Base-by-base conservation (phyloP, 2,329 filamentous ascomycete genomes). In the Didymella pomorum region DNA sequence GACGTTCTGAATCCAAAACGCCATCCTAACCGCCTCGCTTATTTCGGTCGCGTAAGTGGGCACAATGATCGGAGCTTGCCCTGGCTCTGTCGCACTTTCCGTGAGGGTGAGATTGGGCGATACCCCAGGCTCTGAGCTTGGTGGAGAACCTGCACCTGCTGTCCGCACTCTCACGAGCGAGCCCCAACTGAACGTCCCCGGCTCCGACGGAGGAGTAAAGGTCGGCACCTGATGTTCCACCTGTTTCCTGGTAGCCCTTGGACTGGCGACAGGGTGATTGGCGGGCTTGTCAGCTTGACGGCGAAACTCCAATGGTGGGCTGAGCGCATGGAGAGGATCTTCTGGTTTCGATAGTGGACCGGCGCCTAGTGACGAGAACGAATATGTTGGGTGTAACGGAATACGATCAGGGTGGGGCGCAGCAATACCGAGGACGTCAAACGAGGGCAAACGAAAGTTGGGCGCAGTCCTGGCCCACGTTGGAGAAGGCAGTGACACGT, bases 361-460 rank as follows among this genome's bases (percentile, higher is more conserved):
- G 31, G 70, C 70, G 51, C 75, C 76, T 21, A 78, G 56, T 28
- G 69, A 64, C 12, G 72, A 68, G 56, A 76, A 76, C 16, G 65
- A 68, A 45, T 67, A 59, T 42, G 58, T 60, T 41, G 66, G 48
- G 56, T 60, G 70, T 45, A 69, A 65, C 45, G 64, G 63, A 49
- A 76, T 65, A 61, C 75, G 69, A 66, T 81, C 75, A 60, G 80
- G 77, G 72, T 81, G 78, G 44, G 81, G 80, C 48, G 78, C 75
- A 51, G 79, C 78, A 57, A 84, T 84, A 31, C 82, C 82, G 48
- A 85, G 76, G 18, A 78, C 73, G 54, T 85, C 79, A 66, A 86
- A 85, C 2, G 83, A 82, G 5, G 83, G 83, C 16, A 86, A 78
- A 52, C 83, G 81, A 39, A 86, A 72, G 58, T 71, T 76, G 55